Percentiles rank a stretch among this genome's conserved stretches.
These are phyloP conservation scores for Rostrohypoxylon terebratum DNA, from an alignment of 495 filamentous ascomycete genomes.

Conservation along the genomic window DNA sequence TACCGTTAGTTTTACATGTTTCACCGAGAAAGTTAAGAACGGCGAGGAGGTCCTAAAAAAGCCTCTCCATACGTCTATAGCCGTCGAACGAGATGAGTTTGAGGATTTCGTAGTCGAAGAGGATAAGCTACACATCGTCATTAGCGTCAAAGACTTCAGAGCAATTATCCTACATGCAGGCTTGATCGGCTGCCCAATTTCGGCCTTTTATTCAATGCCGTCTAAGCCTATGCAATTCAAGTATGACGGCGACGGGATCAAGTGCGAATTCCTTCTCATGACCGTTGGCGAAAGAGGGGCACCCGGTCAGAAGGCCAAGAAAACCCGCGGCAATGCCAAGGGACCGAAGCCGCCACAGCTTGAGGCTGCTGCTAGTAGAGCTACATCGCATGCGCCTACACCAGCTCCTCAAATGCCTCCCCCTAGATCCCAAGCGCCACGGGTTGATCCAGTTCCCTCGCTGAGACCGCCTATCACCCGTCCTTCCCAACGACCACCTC, in stretches of 20 bases:
- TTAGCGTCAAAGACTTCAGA: slow-evolving; percentile 95
- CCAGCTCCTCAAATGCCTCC: slow-evolving; percentile 29
- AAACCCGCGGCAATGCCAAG: slow-evolving; percentile 45
- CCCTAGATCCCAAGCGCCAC: slow-evolving; percentile 35
- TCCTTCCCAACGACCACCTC: slow-evolving; percentile 62
- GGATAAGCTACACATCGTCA: slow-evolving; percentile 81
- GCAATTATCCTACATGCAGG: slow-evolving; percentile 88
- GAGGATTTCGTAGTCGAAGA: slow-evolving; percentile 82
- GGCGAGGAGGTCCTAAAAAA: slow-evolving; percentile 95
- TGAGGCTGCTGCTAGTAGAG: slow-evolving; percentile 54
- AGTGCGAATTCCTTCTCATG: slow-evolving; percentile 92
- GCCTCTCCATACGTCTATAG: slow-evolving; percentile 91
- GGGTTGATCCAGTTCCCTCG: slow-evolving; percentile 44
- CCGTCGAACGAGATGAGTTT: slow-evolving; percentile 88
- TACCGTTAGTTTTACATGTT: slow-evolving; percentile 86
- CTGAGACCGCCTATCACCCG: slow-evolving; percentile 48
- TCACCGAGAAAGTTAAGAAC: slow-evolving; percentile 88
- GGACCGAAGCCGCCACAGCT: slow-evolving; percentile 48
- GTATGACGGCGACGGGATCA: slow-evolving; percentile 78
- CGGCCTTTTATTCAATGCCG: slow-evolving; percentile 82
- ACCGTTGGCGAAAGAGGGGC: slow-evolving; percentile 81
- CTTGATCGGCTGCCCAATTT: slow-evolving; percentile 74
- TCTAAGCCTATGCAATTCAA: slow-evolving; percentile 84
- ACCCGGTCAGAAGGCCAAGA: slow-evolving; percentile 56
- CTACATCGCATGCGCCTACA: slow-evolving; percentile 50